Evolutionary conservation across 2,329 filamentous ascomycete species (phyloP).

Genomic region (Aciculosporium take): DNA sequence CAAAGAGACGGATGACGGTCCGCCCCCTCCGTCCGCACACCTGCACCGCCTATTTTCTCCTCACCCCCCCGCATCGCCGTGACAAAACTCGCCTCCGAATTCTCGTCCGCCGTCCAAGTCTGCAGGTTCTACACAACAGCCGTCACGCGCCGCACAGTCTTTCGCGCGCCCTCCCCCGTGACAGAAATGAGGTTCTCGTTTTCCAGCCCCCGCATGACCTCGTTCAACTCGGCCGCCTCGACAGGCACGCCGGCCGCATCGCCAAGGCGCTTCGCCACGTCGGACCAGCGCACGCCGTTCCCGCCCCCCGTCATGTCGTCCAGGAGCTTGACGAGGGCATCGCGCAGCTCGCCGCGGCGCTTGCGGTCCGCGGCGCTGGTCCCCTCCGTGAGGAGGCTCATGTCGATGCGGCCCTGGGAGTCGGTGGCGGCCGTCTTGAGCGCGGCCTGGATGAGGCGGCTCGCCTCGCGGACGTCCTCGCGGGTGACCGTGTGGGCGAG

Average conservation of each 20-base stretch:
- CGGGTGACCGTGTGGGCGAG: constrained; percentile 61
- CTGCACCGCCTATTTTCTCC: too few species aligned
- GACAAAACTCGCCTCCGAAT: too few species aligned
- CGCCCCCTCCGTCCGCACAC: too few species aligned
- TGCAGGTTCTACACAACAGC: constrained; percentile 26
- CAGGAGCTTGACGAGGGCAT: constrained; percentile 56
- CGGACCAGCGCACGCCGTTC: constrained; percentile 59
- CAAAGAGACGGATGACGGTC: too few species aligned
- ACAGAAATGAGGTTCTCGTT: constrained; percentile 72
- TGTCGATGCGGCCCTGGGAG: constrained; percentile 82
- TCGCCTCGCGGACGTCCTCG: constrained; percentile 77
- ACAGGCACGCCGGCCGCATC: constrained; percentile 59
- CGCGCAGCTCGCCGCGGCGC: constrained; percentile 71
- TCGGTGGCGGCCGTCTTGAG: constrained; percentile 98
- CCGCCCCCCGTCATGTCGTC: constrained; percentile 65
- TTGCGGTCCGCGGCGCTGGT: constrained; percentile 77
- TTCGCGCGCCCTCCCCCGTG: constrained; percentile 70
- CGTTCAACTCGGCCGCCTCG: constrained; percentile 68
- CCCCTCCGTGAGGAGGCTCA: constrained; percentile 91
- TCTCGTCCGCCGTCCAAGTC: too few species aligned
- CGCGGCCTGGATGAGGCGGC: constrained; percentile 81
- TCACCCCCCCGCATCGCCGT: too few species aligned
- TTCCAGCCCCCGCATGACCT: constrained; percentile 68
- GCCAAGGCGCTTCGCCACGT: constrained; percentile 57
- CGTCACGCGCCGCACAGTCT: constrained; percentile 64